Base-by-base conservation (phyloP, 2,329 filamentous ascomycete genomes). In the Penicillium sp. region DNA sequence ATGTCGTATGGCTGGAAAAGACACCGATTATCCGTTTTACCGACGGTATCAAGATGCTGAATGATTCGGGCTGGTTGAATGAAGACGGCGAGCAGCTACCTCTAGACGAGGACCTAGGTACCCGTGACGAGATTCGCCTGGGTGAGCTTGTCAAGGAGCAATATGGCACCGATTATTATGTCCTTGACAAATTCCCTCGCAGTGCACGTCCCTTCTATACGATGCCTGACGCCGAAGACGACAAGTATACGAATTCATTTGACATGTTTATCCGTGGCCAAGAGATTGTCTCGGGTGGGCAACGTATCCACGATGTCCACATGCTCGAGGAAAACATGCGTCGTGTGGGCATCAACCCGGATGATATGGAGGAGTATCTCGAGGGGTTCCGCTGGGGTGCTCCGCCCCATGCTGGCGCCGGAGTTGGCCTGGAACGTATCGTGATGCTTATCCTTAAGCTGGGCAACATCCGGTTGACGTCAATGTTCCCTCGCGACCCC, bases 211-310 rank as follows among this genome's bases (percentile, higher is more conserved):
- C 90, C 0, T 95, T 96, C 71, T 95, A 96, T 64, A 88, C 90
- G 1, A 90, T 95, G 79, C 84, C 84, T 26, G 87, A 95, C 55
- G 79, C 84, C 2, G 75, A 83, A 15, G 81, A 94, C 61, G 75
- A 80, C 12, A 76, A 78, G 31, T 81, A 83, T 66, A 96, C 90
- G 44, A 95, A 95, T 66, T 95, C 90, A 0, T 96, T 95, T 61
- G 90, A 96, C 66, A 94, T 96, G 51, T 96, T 96, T 72, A 79
- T 95, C 38, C 85, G 90, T 28, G 90, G 90, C 0, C 90, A 96
- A 64, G 90, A 96, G 67, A 93, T 96, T 50, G 83, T 91, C 40
- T 91, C 88, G 1, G 90, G 90, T 59, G 90, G 90, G 7, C 90
- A 96, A 69, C 88, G 90, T 79, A 94, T 96, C 55, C 87, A 96